Conservation (phyloP, 2,329 filamentous ascomycete genomes). For the Fusarium pseudograminearum region DNA sequence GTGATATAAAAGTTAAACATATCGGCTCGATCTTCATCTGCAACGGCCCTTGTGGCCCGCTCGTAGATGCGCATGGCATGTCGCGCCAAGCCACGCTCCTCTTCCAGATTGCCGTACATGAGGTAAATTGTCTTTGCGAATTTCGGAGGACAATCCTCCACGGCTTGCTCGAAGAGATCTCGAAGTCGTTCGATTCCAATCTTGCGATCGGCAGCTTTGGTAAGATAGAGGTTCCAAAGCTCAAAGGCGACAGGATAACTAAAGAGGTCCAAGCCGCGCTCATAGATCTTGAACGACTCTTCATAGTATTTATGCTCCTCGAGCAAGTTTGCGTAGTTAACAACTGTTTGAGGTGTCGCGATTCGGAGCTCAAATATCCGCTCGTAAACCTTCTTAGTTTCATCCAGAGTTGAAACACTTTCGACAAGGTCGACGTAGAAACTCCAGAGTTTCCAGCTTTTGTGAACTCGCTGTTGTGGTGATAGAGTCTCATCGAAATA, state of each 20-base stretch:
- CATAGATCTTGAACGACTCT: conserved; percentile 97
- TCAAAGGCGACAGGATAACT: conserved; percentile 98
- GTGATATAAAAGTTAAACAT: conserved; percentile 99
- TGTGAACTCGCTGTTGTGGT: conserved; percentile 96
- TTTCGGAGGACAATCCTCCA: conserved; percentile 93
- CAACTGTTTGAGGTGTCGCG: conserved; percentile 96
- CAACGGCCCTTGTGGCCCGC: conserved; percentile 91
- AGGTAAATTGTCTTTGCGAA: conserved; percentile 97
- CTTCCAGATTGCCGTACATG: conserved; percentile 98
- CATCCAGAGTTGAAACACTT: conserved; percentile 89
- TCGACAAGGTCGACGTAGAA: conserved; percentile 99
- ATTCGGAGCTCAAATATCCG: conserved; percentile 98
- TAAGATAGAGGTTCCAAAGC: conserved; percentile 97
- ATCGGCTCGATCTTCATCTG: conserved; percentile 92
- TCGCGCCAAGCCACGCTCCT: conserved; percentile 91
- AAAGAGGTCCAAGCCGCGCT: conserved; percentile 96
- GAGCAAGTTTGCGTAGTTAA: conserved; percentile 96
- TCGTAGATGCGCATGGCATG: conserved; percentile 99
- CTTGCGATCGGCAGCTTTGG: conserved; percentile 95
- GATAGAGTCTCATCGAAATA: conserved; percentile 97
- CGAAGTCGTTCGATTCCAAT: conserved; percentile 94
- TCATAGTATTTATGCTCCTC: conserved; percentile 97
- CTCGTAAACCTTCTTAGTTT: conserved; percentile 95
- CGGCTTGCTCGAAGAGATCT: conserved; percentile 96
- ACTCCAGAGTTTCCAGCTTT: conserved; percentile 99